Conservation (phyloP, 140 eudicot genomes). For the Ambrosia hybrid region DNA sequence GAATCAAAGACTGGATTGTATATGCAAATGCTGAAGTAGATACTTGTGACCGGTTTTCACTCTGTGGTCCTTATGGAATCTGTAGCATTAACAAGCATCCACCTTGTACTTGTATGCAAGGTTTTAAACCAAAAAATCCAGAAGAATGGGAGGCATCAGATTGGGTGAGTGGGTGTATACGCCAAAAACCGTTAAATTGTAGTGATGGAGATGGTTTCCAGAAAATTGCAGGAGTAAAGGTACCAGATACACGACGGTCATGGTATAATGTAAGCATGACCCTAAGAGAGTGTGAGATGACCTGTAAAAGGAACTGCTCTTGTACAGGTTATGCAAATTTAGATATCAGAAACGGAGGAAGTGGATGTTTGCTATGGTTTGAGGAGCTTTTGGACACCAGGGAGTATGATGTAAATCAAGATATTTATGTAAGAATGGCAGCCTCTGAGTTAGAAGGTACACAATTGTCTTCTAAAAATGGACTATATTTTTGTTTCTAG, state of each 20-base stretch:
- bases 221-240: constrained; percentile 14
- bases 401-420: constrained; percentile 5
- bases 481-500: neutral
- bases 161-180: constrained; percentile 22
- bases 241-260: constrained; percentile 22
- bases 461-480: neutral
- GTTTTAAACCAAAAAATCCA: constrained; percentile 18
- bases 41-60: constrained; percentile 19
- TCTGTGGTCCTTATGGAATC: constrained; percentile 23
- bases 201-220: neutral
- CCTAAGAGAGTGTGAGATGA: constrained; percentile 6
- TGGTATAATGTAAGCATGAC: constrained; percentile 19
- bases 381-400: constrained; percentile 17
- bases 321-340: constrained; percentile 21
- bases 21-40: constrained; percentile 9
- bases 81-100: constrained; percentile 23
- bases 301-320: neutral
- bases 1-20: constrained; percentile 23
- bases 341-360: constrained; percentile 25
- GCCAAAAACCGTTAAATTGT: constrained; percentile 6
- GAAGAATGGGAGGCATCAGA: constrained; percentile 12
- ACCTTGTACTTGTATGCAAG: constrained; percentile 25
- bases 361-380: constrained; percentile 29
- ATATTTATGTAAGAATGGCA: constrained; percentile 27
- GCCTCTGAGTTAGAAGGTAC: constrained; percentile 29